Evolutionary conservation across 164 flowering plant genomes (phyloP).

Genomic region (Paratinospora sagittata): DNA sequence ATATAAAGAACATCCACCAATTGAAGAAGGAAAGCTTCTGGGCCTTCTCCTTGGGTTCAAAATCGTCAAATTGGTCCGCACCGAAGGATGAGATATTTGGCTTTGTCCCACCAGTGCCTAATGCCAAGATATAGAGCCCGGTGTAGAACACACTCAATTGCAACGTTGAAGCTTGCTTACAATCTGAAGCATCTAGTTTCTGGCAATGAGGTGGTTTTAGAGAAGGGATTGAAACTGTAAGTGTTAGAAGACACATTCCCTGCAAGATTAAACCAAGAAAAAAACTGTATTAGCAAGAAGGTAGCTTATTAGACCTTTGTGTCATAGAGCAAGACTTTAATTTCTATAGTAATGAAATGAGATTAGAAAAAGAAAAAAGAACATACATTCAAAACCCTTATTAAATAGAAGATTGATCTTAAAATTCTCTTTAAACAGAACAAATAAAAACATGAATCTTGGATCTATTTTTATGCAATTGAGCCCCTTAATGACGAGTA

Average conservation of each 20-base stretch:
- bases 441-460: too few species aligned
- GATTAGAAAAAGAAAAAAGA: too few species aligned
- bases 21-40: slow-evolving; percentile 8
- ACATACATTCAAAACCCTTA: too few species aligned
- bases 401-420: too few species aligned
- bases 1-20: slow-evolving; percentile 7
- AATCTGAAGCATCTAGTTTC: background rate
- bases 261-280: background rate
- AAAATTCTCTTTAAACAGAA: too few species aligned
- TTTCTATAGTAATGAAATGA: too few species aligned
- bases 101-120: slow-evolving; percentile 1
- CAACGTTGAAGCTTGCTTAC: slow-evolving; percentile 9
- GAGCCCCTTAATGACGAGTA: too few species aligned
- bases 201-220: slow-evolving; percentile 10
- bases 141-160: slow-evolving; percentile 6
- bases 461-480: too few species aligned
- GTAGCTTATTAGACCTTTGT: too few species aligned
- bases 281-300: too few species aligned
- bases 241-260: slow-evolving; percentile 15
- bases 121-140: background rate
- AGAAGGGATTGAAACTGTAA: slow-evolving; percentile 5
- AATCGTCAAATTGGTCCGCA: slow-evolving; percentile 2
- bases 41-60: background rate
- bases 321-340: too few species aligned
- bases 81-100: slow-evolving; percentile 5